These are phyloP conservation scores for Tetrapisispora fleetii DNA, from an alignment of 805 yeast species.

Conservation along the genomic window DNA sequence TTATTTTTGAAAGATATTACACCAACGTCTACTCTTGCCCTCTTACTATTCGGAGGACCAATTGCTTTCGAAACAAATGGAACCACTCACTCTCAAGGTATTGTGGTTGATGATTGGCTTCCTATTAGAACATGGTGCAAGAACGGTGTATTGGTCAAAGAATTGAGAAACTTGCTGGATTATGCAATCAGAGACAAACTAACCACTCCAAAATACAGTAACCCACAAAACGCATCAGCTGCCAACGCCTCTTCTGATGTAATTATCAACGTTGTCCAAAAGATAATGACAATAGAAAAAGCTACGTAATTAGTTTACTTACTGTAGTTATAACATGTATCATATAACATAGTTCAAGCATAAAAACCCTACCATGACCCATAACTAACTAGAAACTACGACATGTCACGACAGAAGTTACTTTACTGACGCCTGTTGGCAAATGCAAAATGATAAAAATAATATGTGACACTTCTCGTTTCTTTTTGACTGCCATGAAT, in stretches of 20 bases:
- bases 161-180: conserved; percentile 58
- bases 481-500: too few species aligned
- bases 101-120: conserved; percentile 79
- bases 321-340: not conserved
- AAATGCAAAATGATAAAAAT: too few species aligned
- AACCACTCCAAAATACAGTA: conserved; percentile 35
- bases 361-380: too few species aligned
- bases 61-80: conserved; percentile 45
- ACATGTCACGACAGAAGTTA: too few species aligned
- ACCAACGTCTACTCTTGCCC: conserved; percentile 63
- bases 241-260: conserved; percentile 22
- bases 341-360: too few species aligned
- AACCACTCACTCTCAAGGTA: conserved; percentile 62
- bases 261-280: conserved; percentile 34
- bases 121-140: conserved; percentile 91
- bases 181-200: conserved; percentile 53
- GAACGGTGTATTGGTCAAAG: conserved; percentile 75
- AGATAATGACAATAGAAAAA: conserved; percentile 21
- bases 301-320: not conserved
- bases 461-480: too few species aligned
- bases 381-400: too few species aligned
- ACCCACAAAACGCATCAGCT: not conserved
- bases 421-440: too few species aligned
- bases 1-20: conserved; percentile 67
- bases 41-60: conserved; percentile 74